Base-by-base conservation (phyloP, 768 basidiomycete species). In the Kwoniella dendrophila region DNA sequence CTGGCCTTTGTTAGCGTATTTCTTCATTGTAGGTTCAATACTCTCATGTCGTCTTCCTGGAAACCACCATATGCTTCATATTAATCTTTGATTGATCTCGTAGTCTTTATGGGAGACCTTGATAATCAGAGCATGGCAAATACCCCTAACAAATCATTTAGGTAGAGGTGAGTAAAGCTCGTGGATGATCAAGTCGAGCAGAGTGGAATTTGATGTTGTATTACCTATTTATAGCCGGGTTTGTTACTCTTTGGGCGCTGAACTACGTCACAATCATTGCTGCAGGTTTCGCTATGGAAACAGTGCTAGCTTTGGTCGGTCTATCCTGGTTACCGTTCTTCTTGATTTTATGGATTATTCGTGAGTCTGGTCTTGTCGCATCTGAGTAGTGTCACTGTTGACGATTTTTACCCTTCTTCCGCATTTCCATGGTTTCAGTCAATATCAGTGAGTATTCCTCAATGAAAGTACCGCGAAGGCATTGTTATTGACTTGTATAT, bases 311-410 rank as follows among this genome's bases (percentile, higher is more conserved):
- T 2, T 14, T 72, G 4, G 27, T 74, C 12, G 68, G 70, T 0
- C 43, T 65, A 4, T 33, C 59, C 27, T 68, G 64, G 40, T 50
- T 77, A 32, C 73, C 76, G 1, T 62, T 77, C 47, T 76, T 78
- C 69, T 56, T 80, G 51, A 73, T 79, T 34, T 38, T 68, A 2
- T 78, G 76, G 78, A 78, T 80, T 50, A 71, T 79, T 49, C 16
- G 73, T 74, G 56, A 66, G 73, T 66, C 0, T 8, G 16, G 24
- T 24, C 16, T 33, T 47, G 2, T 11, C 7, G 0, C 30, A 11
- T 4, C 11, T 44, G 50, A 14, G 45, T 41, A n/a, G n/a, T n/a
- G n/a, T n/a, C n/a, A 29, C 32, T 36, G 20, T 57, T 56, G n/a
- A 33, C 38, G 20, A 48, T 7, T 43, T n/a, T n/a, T n/a, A n/a